Percentiles rank a stretch among this genome's conserved stretches.
Conservation (phyloP, 208 protist species). For the Herpetomonas samuelpessoai region DNA sequence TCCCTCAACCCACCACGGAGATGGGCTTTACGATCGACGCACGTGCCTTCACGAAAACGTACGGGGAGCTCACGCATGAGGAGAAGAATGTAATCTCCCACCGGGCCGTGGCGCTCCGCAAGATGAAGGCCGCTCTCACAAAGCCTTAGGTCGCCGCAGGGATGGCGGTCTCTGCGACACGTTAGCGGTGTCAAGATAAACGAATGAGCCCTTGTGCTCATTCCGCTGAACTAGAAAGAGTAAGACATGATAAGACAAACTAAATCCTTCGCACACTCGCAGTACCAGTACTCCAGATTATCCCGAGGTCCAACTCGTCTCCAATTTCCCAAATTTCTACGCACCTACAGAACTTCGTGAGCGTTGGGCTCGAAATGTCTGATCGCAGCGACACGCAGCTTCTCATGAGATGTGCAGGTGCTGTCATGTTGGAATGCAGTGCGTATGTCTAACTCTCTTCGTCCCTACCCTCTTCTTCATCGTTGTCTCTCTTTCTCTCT, state of each 20-base stretch:
- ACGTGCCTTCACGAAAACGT: conserved; percentile 62
- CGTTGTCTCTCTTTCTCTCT: conserved; percentile 1
- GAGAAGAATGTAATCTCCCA: conserved; percentile 97
- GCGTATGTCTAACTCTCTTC: not conserved
- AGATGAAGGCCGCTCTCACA: conserved; percentile 40
- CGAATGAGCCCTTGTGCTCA: too few species aligned
- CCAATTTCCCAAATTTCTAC: too few species aligned
- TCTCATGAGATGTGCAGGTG: too few species aligned
- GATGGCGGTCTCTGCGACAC: not conserved
- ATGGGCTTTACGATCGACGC: conserved; percentile 3
- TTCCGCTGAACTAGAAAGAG: too few species aligned
- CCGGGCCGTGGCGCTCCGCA: conserved; percentile 71
- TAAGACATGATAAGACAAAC: too few species aligned
- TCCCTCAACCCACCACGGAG: conserved; percentile 2
- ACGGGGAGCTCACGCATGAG: conserved; percentile 78
- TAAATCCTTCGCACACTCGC: too few species aligned
- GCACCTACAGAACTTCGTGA: too few species aligned
- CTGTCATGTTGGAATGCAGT: not conserved
- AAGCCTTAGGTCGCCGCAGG: not conserved
- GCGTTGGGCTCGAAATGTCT: too few species aligned
- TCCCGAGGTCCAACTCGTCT: too few species aligned
- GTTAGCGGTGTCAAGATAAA: not conserved
- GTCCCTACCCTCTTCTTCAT: conserved; percentile 3
- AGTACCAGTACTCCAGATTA: too few species aligned
- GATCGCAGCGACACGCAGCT: too few species aligned